phyloP scores from a whole-genome alignment of 108 stramenopile species.

The Fragilaria crotonensis region DNA sequence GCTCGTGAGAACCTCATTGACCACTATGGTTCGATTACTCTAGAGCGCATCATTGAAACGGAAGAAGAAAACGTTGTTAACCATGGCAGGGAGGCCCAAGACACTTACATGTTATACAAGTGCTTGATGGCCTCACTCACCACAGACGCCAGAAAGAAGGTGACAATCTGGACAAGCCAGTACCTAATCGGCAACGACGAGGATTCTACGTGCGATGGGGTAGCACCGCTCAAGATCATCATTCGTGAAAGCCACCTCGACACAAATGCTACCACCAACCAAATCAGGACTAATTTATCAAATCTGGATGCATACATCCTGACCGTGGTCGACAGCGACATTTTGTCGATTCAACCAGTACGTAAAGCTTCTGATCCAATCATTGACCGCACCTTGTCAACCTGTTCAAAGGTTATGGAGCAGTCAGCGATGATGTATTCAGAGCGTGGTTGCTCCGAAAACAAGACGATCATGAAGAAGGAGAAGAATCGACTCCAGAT shows the following conservation, averaged over 20 bases:
- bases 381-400: conserved; percentile 11
- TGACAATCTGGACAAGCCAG: not conserved
- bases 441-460: conserved; percentile 7
- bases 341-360: conserved; percentile 19
- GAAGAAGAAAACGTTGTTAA: not conserved
- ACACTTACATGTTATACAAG: not conserved
- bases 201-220: conserved; percentile 7
- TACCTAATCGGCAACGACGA: not conserved
- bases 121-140: conserved; percentile 7
- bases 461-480: conserved; percentile 18
- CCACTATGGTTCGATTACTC: not conserved
- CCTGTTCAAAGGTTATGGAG: conserved; percentile 29
- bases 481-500: conserved; percentile 4
- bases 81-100: not conserved
- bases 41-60: not conserved
- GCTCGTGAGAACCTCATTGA: not conserved
- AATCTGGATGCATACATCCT: conserved; percentile 16
- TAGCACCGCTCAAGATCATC: conserved; percentile 18
- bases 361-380: conserved; percentile 6
- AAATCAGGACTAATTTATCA: conserved; percentile 7
- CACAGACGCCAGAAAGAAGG: not conserved
- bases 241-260: conserved; percentile 9
- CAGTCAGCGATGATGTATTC: conserved; percentile 16
- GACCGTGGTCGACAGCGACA: not conserved
- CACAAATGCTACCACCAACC: conserved; percentile 11